These are phyloP conservation scores for Pythium aquatile DNA, from an alignment of 352 stramenopile genomes.

Conservation along the genomic window DNA sequence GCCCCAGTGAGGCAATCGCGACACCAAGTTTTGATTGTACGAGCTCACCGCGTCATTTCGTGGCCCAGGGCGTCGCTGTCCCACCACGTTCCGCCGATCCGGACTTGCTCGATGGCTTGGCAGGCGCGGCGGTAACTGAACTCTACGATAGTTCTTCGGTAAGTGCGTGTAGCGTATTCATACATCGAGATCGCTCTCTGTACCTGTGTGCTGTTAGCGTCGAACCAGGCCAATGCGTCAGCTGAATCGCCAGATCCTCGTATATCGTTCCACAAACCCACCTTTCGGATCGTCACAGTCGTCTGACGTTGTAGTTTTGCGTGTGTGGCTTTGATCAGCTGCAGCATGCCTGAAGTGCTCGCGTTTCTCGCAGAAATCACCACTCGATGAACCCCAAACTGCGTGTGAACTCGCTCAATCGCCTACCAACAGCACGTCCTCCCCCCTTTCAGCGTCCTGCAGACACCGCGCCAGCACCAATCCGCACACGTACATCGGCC, in stretches of 20 bases:
- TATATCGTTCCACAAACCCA: slow-evolving; percentile 25
- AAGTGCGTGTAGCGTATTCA: neutral
- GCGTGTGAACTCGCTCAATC: slow-evolving; percentile 61
- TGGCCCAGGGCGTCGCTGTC: slow-evolving; percentile 27
- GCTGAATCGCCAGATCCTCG: neutral
- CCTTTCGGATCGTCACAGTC: slow-evolving; percentile 64
- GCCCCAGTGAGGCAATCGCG: neutral
- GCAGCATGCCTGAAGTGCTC: slow-evolving; percentile 56
- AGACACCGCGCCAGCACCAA: neutral
- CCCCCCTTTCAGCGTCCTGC: neutral
- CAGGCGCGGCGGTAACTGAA: slow-evolving; percentile 76
- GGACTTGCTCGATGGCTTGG: slow-evolving; percentile 62
- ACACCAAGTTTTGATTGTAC: neutral
- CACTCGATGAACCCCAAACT: slow-evolving; percentile 71
- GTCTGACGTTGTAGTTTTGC: slow-evolving; percentile 47
- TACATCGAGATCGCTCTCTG: neutral
- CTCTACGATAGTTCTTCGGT: slow-evolving; percentile 36
- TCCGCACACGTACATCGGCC: slow-evolving; percentile 36
- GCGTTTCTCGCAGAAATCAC: slow-evolving; percentile 70
- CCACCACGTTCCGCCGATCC: slow-evolving; percentile 44
- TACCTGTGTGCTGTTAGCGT: slow-evolving; percentile 41
- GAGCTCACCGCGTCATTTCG: slow-evolving; percentile 28
- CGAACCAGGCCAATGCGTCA: neutral
- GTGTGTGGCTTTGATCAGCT: slow-evolving; percentile 62
- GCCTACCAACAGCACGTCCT: slow-evolving; percentile 25